Base-by-base conservation (phyloP, 2,329 filamentous ascomycete species). In the Emergomyces africanus region DNA sequence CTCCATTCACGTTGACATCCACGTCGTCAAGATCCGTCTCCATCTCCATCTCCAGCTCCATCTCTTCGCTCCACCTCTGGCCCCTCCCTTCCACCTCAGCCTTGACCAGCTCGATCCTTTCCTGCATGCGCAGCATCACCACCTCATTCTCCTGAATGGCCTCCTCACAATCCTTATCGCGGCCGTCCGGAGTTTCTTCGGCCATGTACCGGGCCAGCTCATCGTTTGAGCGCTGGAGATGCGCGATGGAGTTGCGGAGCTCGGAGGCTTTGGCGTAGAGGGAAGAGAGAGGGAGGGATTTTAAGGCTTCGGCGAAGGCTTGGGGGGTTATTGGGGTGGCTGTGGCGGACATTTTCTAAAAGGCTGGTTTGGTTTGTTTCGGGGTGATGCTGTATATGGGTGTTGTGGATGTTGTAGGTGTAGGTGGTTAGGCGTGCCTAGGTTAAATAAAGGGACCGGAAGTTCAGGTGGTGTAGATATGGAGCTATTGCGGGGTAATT, bases 251-350 rank as follows among this genome's bases (percentile, higher is more conserved):
- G 72, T 85, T 86, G 49, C 74, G 74, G 10, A 86, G 75, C 66
- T 86, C 83, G 60, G 78, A 76, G 59, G 79, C 79, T 75, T 85
- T 86, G 67, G 77, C 74, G 72, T 84, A 82, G 33, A 86, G 73
- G 23, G 79, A 76, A 61, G 80, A 77, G 63, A 84, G 71, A 10
- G 82, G 78, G 8, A 86, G 79, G 60, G 79, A 77, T 66, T 77
- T 72, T 64, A 86, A 78, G 23, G 83, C 83, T 62, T 75, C 70
- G 57, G 78, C 75, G 67, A 83, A 83, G 60, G 74, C 76, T 37
- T 69, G 66, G n/a, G 75, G 69, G 25, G 75, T 71, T 61, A 83
- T 83, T 35, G 80, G 79, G 18, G 66, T 65, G 12, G 77, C 64
- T 66, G 75, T 70, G 46, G 74, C 66, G 44, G 81, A 80, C 81